Percentiles rank a stretch among this genome's conserved stretches.
These are phyloP conservation scores for Phytopythium vexans DNA, from an alignment of 352 stramenopile genomes.

Conservation along the genomic window DNA sequence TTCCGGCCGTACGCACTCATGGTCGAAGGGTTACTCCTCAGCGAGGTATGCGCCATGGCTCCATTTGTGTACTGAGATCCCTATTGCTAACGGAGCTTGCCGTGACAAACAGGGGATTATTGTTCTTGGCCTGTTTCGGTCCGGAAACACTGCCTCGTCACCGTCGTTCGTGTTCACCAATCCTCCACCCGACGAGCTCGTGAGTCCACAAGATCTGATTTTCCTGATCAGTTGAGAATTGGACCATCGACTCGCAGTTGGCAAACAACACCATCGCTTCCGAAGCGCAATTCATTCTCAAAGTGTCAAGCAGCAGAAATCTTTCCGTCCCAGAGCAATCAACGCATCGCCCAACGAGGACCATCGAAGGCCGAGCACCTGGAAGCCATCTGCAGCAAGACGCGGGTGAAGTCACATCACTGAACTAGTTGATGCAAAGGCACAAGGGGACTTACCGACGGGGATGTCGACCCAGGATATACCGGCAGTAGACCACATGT, in stretches of 20 bases:
- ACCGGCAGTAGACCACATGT: slow-evolving; percentile 60
- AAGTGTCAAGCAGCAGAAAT: slow-evolving; percentile 67
- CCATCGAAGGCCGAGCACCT: slow-evolving; percentile 67
- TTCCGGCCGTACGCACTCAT: slow-evolving; percentile 53
- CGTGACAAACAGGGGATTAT: slow-evolving; percentile 38
- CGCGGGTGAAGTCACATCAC: slow-evolving; percentile 19
- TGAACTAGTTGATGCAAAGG: slow-evolving; percentile 38
- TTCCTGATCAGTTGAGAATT: slow-evolving; percentile 60
- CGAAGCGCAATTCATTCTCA: slow-evolving; percentile 10
- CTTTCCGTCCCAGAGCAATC: slow-evolving; percentile 50
- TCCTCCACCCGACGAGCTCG: slow-evolving; percentile 48
- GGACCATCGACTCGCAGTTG: no score
- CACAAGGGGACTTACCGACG: slow-evolving; percentile 33
- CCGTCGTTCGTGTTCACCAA: slow-evolving; percentile 68
- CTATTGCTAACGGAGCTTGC: neutral
- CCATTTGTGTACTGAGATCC: slow-evolving; percentile 1
- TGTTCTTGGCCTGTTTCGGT: slow-evolving; percentile 55
- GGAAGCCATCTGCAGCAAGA: slow-evolving; percentile 56
- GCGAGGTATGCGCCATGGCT: slow-evolving; percentile 33
- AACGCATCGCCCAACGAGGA: slow-evolving; percentile 44
- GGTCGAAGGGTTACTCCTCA: slow-evolving; percentile 50
- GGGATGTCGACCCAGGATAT: slow-evolving; percentile 77
- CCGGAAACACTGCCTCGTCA: slow-evolving; percentile 24
- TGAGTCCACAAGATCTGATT: slow-evolving; percentile 56
- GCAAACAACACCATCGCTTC: neutral